phyloP scores from a whole-genome alignment of 768 basidiomycete species.

The Gautieria morchelliformis region DNA sequence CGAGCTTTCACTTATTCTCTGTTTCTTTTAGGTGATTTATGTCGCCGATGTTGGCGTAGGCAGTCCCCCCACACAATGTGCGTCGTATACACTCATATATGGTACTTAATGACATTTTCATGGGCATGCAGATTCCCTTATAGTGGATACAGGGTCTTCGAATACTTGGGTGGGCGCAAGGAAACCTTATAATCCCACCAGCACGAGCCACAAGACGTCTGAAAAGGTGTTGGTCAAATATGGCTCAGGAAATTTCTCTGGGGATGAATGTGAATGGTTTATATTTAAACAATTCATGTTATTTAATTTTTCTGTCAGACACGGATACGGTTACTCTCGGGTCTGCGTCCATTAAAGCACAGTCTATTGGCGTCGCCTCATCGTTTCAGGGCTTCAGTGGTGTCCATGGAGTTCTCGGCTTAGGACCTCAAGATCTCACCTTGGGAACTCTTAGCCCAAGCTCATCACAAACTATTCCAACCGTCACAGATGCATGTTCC shows the following conservation, averaged over 20 bases:
- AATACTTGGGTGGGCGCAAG: conserved; percentile 63
- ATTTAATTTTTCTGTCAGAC: neutral
- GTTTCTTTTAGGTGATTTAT: neutral
- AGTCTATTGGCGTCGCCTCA: conserved; percentile 59
- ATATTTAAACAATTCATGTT: neutral
- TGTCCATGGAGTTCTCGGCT: conserved; percentile 61
- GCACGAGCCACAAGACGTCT: conserved; percentile 42
- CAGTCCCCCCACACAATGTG: conserved; percentile 12
- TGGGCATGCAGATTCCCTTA: conserved; percentile 34
- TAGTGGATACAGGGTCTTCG: conserved; percentile 22
- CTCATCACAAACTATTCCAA: conserved; percentile 32
- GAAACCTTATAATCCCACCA: conserved; percentile 9
- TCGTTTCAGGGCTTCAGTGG: conserved; percentile 31
- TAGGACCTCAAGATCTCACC: conserved; percentile 49
- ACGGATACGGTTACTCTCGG: neutral
- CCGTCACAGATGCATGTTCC: conserved; percentile 30
- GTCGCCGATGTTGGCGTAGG: neutral
- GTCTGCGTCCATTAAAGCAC: conserved; percentile 30
- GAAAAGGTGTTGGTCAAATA: conserved; percentile 39
- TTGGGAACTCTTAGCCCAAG: conserved; percentile 20
- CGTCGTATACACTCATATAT: conserved; percentile 32
- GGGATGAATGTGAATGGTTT: neutral
- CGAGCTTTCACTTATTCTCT: neutral
- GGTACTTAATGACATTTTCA: conserved; percentile 33
- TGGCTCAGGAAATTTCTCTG: conserved; percentile 35